Evolutionary conservation across 176 grass and related monocot species (phyloP).

Genomic region (Bromus sterilis): DNA sequence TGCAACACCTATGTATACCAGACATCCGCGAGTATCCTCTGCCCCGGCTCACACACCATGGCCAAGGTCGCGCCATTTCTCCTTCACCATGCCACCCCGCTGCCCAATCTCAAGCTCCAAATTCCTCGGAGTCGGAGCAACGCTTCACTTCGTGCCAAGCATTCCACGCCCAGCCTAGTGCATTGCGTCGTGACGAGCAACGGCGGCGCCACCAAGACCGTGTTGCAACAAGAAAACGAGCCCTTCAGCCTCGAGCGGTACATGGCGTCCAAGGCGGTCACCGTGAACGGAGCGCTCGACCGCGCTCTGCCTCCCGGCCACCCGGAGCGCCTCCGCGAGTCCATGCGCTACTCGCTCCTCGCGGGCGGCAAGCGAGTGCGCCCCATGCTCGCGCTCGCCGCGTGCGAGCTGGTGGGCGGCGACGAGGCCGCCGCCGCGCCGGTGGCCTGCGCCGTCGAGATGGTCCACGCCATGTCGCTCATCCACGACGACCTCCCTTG

Average conservation of each 20-base stretch:
- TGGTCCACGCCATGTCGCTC: conserved; percentile 15
- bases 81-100: not conserved
- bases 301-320: not conserved
- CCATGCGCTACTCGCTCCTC: conserved; percentile 14
- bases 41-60: not conserved
- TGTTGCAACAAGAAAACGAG: not conserved
- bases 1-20: not conserved
- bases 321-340: not conserved
- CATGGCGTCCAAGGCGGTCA: not conserved
- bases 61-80: not conserved
- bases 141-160: not conserved
- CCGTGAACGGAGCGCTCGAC: not conserved
- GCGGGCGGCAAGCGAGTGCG: conserved; percentile 1
- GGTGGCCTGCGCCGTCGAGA: conserved; percentile 8
- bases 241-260: not conserved
- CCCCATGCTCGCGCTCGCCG: conserved; percentile 4
- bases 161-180: not conserved
- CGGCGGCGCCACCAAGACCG: not conserved
- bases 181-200: not conserved
- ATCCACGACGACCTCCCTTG: conserved; percentile 8
- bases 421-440: not conserved
- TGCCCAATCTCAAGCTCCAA: not conserved
- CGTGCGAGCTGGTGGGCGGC: not conserved
- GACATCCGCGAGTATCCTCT: not conserved
- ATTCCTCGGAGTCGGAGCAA: not conserved